Conservation (phyloP, 2,329 filamentous ascomycete species). For the Talaromyces sp. region DNA sequence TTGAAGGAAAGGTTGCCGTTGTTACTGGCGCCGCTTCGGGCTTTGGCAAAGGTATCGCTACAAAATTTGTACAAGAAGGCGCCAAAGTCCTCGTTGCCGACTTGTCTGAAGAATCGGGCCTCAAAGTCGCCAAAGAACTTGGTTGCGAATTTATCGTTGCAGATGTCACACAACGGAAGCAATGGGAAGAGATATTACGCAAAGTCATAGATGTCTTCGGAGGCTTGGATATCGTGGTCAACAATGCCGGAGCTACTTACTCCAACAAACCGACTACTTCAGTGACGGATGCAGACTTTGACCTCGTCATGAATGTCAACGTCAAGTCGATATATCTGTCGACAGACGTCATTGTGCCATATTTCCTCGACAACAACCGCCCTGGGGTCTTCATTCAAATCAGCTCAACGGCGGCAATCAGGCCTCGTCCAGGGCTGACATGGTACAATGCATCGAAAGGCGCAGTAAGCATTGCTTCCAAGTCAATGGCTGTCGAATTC, state of each 20-base stretch:
- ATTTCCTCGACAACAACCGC: conserved; percentile 32
- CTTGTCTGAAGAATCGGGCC: conserved; percentile 30
- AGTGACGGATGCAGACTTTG: conserved; percentile 41
- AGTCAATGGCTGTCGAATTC: conserved; percentile 28
- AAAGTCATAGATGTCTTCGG: conserved; percentile 20
- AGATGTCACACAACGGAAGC: conserved; percentile 29
- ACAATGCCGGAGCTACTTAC: conserved; percentile 43
- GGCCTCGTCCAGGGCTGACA: conserved; percentile 38
- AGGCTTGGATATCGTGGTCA: conserved; percentile 42
- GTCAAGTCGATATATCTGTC: conserved; percentile 39
- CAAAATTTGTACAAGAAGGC: conserved; percentile 35
- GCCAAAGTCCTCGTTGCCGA: conserved; percentile 38
- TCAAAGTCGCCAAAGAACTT: conserved; percentile 24
- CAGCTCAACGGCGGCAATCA: conserved; percentile 37
- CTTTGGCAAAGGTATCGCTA: conserved; percentile 36
- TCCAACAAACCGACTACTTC: conserved; percentile 36
- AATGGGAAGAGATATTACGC: conserved; percentile 28
- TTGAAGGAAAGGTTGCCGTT: conserved; percentile 41
- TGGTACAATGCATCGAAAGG: conserved; percentile 45
- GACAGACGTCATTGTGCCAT: conserved; percentile 33
- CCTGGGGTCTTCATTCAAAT: conserved; percentile 42
- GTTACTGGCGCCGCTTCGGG: conserved; percentile 41
- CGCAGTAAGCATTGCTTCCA: conserved; percentile 32
- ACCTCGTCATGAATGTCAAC: conserved; percentile 40
- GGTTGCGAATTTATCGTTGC: conserved; percentile 27